Percentiles rank a stretch among this genome's conserved stretches.
Conservation (phyloP, 1,139 yeast genomes). For the Kodamaea sp. region DNA sequence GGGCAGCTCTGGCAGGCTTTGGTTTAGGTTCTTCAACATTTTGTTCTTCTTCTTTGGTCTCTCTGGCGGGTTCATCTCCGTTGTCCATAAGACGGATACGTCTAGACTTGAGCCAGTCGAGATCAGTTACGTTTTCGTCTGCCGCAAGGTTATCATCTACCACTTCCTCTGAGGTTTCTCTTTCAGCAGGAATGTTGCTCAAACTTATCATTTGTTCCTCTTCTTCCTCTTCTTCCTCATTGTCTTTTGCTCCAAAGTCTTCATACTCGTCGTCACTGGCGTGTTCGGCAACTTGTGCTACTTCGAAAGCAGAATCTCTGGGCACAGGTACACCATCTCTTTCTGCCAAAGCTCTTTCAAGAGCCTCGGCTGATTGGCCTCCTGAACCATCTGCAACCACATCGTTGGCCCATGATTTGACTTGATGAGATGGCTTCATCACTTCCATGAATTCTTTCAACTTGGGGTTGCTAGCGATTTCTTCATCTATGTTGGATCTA, state of each 20-base stretch:
- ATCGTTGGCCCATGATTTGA: conserved; percentile 77
- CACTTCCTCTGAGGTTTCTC: conserved; percentile 18
- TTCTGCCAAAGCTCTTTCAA: conserved; percentile 40
- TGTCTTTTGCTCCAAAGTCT: conserved; percentile 39
- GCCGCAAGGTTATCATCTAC: conserved; percentile 35
- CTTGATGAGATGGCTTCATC: conserved; percentile 71
- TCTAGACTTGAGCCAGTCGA: conserved; percentile 85
- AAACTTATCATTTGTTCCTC: conserved; percentile 26
- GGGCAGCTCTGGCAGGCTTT: conserved; percentile 6
- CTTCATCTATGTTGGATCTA: conserved; percentile 49
- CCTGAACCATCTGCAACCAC: conserved; percentile 55
- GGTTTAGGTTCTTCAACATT: conserved; percentile 20
- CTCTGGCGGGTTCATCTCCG: conserved; percentile 13
- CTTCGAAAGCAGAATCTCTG: conserved; percentile 18
- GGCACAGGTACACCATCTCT: conserved; percentile 18
- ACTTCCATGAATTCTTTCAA: conserved; percentile 80
- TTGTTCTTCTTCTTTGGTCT: conserved; percentile 14
- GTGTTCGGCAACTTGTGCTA: conserved; percentile 37
- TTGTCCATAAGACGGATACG: conserved; percentile 63
- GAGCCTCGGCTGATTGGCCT: conserved; percentile 47
- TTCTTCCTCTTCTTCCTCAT: conserved; percentile 28
- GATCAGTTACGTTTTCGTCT: conserved; percentile 66
- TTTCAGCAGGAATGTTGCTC: conserved; percentile 17
- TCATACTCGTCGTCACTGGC: conserved; percentile 72
- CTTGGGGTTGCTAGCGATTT: conserved; percentile 63